Conservation (phyloP, 768 basidiomycete genomes). For the Mycena epipterygia region DNA sequence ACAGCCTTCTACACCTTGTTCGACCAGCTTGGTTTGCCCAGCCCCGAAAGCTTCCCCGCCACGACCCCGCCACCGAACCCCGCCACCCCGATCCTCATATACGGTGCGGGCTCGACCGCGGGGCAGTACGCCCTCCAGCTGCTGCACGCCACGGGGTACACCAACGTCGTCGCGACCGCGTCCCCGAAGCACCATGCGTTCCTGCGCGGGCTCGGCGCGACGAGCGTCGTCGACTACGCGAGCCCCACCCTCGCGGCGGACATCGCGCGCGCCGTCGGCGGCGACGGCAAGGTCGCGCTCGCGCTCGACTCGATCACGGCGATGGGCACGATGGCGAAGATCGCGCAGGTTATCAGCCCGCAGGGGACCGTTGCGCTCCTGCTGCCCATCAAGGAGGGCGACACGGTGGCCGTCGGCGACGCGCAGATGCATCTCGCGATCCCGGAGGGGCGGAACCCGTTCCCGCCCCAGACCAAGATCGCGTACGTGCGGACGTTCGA, state of each 20-base stretch:
- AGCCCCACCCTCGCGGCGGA: slow-evolving; percentile 45
- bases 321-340: slow-evolving; percentile 40
- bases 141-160: slow-evolving; percentile 54
- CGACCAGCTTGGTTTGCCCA: slow-evolving; percentile 49
- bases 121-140: slow-evolving; percentile 52
- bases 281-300: slow-evolving; percentile 38
- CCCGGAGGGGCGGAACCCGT: slow-evolving; percentile 6
- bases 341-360: slow-evolving; percentile 41
- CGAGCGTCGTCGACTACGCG: slow-evolving; percentile 52
- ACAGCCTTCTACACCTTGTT: slow-evolving; percentile 55
- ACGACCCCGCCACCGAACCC: too few species aligned
- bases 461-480: too few species aligned
- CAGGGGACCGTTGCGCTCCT: slow-evolving; percentile 45
- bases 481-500: slow-evolving; percentile 50
- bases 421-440: slow-evolving; percentile 8
- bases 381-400: slow-evolving; percentile 45
- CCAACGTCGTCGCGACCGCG: slow-evolving; percentile 53
- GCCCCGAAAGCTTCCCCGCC: slow-evolving; percentile 48
- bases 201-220: slow-evolving; percentile 52
- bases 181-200: slow-evolving; percentile 47
- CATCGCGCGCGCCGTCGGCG: slow-evolving; percentile 43
- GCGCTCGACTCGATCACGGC: slow-evolving; percentile 49
- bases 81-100: slow-evolving; percentile 54
- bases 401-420: slow-evolving; percentile 23
- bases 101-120: slow-evolving; percentile 56